These are phyloP conservation scores for Aspergillus novoparasiticus DNA, from an alignment of 2,329 filamentous ascomycete species.

Conservation along the genomic window DNA sequence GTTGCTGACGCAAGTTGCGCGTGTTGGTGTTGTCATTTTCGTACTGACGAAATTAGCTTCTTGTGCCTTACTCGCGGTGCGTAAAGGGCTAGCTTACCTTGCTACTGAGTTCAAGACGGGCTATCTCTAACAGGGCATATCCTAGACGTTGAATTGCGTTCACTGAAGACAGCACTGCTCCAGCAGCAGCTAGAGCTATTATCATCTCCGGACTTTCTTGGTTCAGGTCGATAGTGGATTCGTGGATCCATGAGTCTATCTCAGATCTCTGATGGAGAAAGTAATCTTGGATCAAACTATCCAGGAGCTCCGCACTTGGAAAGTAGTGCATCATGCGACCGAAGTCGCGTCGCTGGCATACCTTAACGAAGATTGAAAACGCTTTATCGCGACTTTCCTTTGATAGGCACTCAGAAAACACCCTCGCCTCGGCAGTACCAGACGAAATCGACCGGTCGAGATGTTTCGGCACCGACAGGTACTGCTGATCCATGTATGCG, in stretches of 20 bases:
- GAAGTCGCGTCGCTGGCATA: slow-evolving; percentile 55
- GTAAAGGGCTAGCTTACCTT: slow-evolving; percentile 54
- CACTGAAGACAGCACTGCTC: slow-evolving; percentile 41
- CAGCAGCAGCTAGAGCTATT: slow-evolving; percentile 40
- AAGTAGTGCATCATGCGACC: slow-evolving; percentile 54
- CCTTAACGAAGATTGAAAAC: slow-evolving; percentile 64
- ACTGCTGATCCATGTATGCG: slow-evolving; percentile 29
- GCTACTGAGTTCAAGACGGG: slow-evolving; percentile 54
- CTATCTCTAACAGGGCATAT: slow-evolving; percentile 45
- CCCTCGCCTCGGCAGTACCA: slow-evolving; percentile 19
- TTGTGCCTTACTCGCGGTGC: too few species aligned
- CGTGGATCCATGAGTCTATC: slow-evolving; percentile 49
- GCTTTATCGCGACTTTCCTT: slow-evolving; percentile 59
- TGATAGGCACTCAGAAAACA: slow-evolving; percentile 27
- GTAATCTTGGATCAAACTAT: slow-evolving; percentile 44
- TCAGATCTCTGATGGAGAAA: slow-evolving; percentile 30
- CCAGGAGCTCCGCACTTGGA: slow-evolving; percentile 43
- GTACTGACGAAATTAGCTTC: slow-evolving; percentile 18
- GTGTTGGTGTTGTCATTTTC: slow-evolving; percentile 52
- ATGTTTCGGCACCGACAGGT: slow-evolving; percentile 29
- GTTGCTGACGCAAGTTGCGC: slow-evolving; percentile 55
- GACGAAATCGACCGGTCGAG: slow-evolving; percentile 26
- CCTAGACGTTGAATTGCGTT: slow-evolving; percentile 44
- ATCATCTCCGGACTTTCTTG: slow-evolving; percentile 41
- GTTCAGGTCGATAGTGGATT: slow-evolving; percentile 41